These are phyloP conservation scores for Millerago galiae DNA, from an alignment of 805 yeast genomes.

Conservation along the genomic window DNA sequence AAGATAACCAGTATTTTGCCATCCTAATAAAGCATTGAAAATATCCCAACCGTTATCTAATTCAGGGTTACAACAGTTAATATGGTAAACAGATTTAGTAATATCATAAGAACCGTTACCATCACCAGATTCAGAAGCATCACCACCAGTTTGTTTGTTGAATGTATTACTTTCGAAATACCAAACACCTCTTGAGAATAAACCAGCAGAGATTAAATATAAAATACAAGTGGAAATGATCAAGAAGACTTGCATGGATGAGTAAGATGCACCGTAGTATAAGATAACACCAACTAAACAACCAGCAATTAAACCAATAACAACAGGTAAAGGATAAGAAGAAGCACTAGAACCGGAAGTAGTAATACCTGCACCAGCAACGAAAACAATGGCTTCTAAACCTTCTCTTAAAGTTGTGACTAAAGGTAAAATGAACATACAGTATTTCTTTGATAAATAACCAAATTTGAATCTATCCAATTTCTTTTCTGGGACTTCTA, in stretches of 20 bases:
- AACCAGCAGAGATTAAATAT: conserved; percentile 86
- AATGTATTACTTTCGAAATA: conserved; percentile 67
- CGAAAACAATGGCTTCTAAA: conserved; percentile 90
- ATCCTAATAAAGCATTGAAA: conserved; percentile 88
- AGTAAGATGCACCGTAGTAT: conserved; percentile 75
- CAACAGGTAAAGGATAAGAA: conserved; percentile 90
- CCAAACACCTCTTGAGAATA: conserved; percentile 93
- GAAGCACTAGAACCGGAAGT: conserved; percentile 46
- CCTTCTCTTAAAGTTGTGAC: conserved; percentile 95
- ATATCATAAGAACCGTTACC: conserved; percentile 96
- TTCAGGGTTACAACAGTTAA: conserved; percentile 95
- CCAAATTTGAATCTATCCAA: conserved; percentile 49
- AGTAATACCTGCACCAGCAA: conserved; percentile 88
- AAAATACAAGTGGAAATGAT: conserved; percentile 82
- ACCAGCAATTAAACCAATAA: conserved; percentile 82
- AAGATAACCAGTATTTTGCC: conserved; percentile 95
- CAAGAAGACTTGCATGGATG: conserved; percentile 84
- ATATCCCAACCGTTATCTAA: conserved; percentile 94
- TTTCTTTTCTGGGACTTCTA: conserved; percentile 47
- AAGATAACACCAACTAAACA: conserved; percentile 57
- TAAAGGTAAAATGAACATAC: conserved; percentile 85
- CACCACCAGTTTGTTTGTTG: conserved; percentile 77
- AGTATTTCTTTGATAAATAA: conserved; percentile 61
- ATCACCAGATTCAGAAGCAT: conserved; percentile 85
- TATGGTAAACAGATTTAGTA: conserved; percentile 81